Evolutionary conservation across 257 asterid species (phyloP).

Genomic region (Solanum dulcamara): DNA sequence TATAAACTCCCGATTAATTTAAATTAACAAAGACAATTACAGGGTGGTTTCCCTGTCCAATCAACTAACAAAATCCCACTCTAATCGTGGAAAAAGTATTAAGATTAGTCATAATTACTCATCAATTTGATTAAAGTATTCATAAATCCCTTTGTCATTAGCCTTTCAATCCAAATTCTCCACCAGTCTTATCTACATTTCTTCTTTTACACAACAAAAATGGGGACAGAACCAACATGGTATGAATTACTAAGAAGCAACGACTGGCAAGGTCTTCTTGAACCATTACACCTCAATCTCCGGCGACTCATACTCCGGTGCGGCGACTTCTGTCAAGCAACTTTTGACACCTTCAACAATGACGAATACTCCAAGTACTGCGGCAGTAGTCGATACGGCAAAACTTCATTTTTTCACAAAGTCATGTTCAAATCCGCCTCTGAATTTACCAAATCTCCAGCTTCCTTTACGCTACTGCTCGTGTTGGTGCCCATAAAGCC

Average conservation of each 20-base stretch:
- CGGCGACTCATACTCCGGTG: constrained; percentile 67
- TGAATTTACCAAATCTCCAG: constrained; percentile 33
- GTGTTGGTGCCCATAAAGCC: constrained; percentile 28
- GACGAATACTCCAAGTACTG: constrained; percentile 67
- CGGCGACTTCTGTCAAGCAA: constrained; percentile 83
- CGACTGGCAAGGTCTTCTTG: constrained; percentile 56
- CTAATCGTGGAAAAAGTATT: not conserved
- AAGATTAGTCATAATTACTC: not conserved
- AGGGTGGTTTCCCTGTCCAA: not conserved
- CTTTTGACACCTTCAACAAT: constrained; percentile 79
- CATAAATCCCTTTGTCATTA: not conserved
- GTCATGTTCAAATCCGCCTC: constrained; percentile 44
- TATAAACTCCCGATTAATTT: not conserved
- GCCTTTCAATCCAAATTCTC: not conserved
- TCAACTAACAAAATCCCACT: not conserved
- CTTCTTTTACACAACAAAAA: not conserved
- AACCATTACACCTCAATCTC: constrained; percentile 54
- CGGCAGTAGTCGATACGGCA: constrained; percentile 72
- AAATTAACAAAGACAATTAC: not conserved
- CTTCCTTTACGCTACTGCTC: constrained; percentile 76
- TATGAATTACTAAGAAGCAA: constrained; percentile 49
- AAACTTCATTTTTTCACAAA: constrained; percentile 55
- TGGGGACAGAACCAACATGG: constrained; percentile 34
- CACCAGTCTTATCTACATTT: not conserved
- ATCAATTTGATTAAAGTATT: not conserved